Conservation (phyloP, 2,329 filamentous ascomycete genomes). For the Calonectria henricotiae region DNA sequence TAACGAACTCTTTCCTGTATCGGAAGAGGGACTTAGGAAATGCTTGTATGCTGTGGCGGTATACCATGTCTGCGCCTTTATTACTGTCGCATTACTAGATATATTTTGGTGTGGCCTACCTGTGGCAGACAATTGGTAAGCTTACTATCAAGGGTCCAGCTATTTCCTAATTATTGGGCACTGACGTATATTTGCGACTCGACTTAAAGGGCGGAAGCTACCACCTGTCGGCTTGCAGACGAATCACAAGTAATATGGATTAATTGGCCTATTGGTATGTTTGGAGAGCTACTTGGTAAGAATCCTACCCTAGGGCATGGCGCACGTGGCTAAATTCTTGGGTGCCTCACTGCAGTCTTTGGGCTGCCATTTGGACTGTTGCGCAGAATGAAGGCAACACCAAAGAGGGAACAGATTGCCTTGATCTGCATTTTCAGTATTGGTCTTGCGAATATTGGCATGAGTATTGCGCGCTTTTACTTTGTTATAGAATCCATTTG, state of each 20-base stretch:
- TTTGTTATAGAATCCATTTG: background rate
- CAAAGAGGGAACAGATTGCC: background rate
- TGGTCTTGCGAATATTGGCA: background rate
- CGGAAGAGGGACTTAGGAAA: background rate
- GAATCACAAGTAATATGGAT: background rate
- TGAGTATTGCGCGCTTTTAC: conserved; percentile 8
- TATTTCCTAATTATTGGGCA: too few relatives aligned
- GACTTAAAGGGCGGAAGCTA: background rate
- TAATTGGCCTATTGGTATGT: background rate
- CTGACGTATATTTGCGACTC: background rate
- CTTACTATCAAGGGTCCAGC: too few relatives aligned
- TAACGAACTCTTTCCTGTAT: conserved; percentile 10
- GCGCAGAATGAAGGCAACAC: background rate
- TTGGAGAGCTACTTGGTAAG: conserved; percentile 14
- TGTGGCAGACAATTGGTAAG: background rate
- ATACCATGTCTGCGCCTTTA: background rate
- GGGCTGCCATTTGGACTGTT: conserved; percentile 7
- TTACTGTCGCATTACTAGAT: background rate
- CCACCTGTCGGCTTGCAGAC: too few relatives aligned
- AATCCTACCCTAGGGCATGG: background rate
- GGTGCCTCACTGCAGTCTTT: background rate
- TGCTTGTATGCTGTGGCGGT: background rate
- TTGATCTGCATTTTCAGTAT: background rate
- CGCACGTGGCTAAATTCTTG: background rate
- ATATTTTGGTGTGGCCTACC: conserved; percentile 1